Base-by-base conservation (phyloP, 2,329 filamentous ascomycete genomes). In the Teratosphaeria zuluensis region DNA sequence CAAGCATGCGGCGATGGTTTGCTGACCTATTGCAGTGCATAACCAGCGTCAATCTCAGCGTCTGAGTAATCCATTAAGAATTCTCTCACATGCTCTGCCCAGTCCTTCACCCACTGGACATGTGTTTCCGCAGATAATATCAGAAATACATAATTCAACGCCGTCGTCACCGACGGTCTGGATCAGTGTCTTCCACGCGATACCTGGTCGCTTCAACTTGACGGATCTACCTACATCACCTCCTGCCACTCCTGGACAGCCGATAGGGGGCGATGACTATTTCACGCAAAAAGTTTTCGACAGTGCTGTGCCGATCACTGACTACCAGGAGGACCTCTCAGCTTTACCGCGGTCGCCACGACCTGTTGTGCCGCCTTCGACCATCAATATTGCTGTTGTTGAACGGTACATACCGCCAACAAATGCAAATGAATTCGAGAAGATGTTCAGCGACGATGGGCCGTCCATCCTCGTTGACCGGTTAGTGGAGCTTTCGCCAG, bases 381-480 rank as follows among this genome's bases (percentile, higher is more conserved):
- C 80, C 55, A 81, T 86, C 61, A 78, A 85, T 57, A 74, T 86
- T 48, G 81, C 83, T 1, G 76, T 86, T 12, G 76, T 86, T 3
- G 84, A 87, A 70, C 80, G 84, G 42, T 86, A 84, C 68, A 82
- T 87, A n/a, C 84, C 84, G 19, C 84, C 84, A 2, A 78, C 82
- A 0, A 83, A 79, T 24, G 67, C 73, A 0, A 77, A 81, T 63
- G 84, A 87, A 66, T 84, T 84, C 60, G 71, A 75, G 33, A 79
- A 84, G 62, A 78, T 86, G 66, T 86, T 86, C 68, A 76, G 74
- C 16, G 72, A 77, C 2, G 76, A 74, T 52, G 79, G 80, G 4
- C 78, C 78, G 2, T 86, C 84, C 0, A 75, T 84, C 54, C 74
- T 87, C 1, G 78, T 83, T 48, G 84, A 87, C 66, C 80, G 84